Base-by-base conservation (phyloP, 2,329 filamentous ascomycete genomes). In the Pyrenochaeta sp. region DNA sequence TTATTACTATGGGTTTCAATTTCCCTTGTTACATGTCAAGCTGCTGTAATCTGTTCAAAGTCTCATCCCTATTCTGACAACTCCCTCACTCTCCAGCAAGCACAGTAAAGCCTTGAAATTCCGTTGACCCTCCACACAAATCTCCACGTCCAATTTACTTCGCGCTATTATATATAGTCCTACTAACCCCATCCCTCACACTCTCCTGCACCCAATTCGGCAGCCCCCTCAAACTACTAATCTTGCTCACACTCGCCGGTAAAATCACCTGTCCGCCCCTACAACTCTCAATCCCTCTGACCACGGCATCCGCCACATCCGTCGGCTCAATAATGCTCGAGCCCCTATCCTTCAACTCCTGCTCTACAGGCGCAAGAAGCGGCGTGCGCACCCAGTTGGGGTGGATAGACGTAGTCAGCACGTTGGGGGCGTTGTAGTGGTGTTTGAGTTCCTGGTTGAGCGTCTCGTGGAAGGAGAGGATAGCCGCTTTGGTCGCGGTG, bases 401-500 rank as follows among this genome's bases (percentile, higher is more conserved):
- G 58, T 82, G 80, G 1, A 82, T 72, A 13, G 75, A 72, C 3
- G 78, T 80, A 1, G 78, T 79, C 13, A 80, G 77, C 45, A 82
- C 69, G 45, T 73, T 71, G 0, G 77, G 78, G 1, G 78, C 76
- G 15, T 76, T 66, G 69, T 80, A 73, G 50, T 74, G 71, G 46
- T 73, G 67, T 25, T 73, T 74, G 25, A 81, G 71, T 57, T 82
- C 80, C 39, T 76, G 71, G 13, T 64, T 72, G 7, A 82, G 76
- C 82, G 78, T 78, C 74, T 87, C 84, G 61, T 87, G 83, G 70
- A 86, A 84, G 3, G 81, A 77, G 42, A 86, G 69, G 0, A 83
- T 82, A 25, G 79, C 83, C 0, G 80, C 80, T 69, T 87, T 87
- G 46, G 81, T 81, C 50, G 78, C 78, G 42, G 76, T 79, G 68